Evolutionary conservation across 768 basidiomycete genomes (phyloP), one percentile per base, ranked within the genome.

Genomic region (Grammothele lineata): DNA sequence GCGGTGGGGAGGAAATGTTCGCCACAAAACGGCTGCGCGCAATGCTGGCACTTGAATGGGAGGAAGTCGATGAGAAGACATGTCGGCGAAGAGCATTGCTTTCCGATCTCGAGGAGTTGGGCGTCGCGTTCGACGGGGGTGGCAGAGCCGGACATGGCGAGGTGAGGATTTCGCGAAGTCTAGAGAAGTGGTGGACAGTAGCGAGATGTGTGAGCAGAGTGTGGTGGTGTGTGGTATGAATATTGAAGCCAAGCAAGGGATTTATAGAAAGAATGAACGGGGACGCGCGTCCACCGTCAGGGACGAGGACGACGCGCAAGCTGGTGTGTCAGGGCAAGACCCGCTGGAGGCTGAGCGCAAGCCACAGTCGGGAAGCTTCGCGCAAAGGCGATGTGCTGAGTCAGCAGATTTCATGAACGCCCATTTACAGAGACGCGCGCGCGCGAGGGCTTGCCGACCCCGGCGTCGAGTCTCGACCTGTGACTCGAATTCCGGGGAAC

Each of bases 31-130:
- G 73, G 70, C 14, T 73, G 63, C 12, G 72, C 60, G 63, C 90
- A 93, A 57, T 90, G 87, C 40, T 87, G 83, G 63, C 90, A 93
- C 66, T 84, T 86, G 74, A 92, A 86, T 0, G 90, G 89, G 10
- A 92, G 70, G 55, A 91, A 92, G 70, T 92, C 90, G 59, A 91
- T 76, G 52, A 87, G 75, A 23, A 73, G 65, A 66, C 90, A 92
- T 1, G 77, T 66, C 0, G 76, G 61, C 41, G 78, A 72, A 12
- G 83, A 79, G 66, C 90, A 92, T 57, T 87, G 83, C 47, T 78
- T 74, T 6, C 87, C 87, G 54, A 92, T 63, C 33, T 70, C 65
- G 48, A 92, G 76, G 9, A 92, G 69, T 17, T 82, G 73, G n/a
- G 67, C 55, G 45, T 83, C 76, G 45, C 66, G 74, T 41, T 74